Base-by-base conservation (phyloP, 345 rosid genomes). In the Citrus inodora region DNA sequence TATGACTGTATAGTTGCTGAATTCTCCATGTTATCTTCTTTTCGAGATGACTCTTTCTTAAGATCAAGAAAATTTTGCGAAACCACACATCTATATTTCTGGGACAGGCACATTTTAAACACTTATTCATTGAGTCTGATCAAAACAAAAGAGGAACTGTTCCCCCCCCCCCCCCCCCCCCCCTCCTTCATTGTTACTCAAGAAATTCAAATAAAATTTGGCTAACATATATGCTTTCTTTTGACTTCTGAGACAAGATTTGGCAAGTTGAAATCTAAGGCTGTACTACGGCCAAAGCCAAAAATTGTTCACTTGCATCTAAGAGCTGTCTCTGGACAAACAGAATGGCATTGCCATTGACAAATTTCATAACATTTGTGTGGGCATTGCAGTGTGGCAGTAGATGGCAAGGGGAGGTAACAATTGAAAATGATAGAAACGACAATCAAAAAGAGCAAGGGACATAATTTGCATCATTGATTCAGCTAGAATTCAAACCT, bases 401-500 rank as follows among this genome's bases (percentile, higher is more conserved):
- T 40, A 37, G 32, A 59, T 17, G 51, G 68, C 55, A 61, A 40
- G 68, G 17, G 2, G 21, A 7, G 30, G 30, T 28, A 32, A 48
- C 27, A 56, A 55, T 51, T 65, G 58, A 38, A 35, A 67, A 55
- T 38, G 53, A 42, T 40, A 17, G 21, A 27, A 33, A 24, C 22
- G 25, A 46, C 46, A 37, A 4, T 4, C 42, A 35, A 25, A 9
- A n/a, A 30, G 7, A 62, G 74, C n/a, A 35, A 24, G 24, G 4
- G 27, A 51, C 33, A 22, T 2, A 30, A 70, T 71, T 24, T 64
- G 11, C 4, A 17, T 33, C 19, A 33, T 16, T 53, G 70, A 67
- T 67, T 68, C 72, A 51, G 37, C 60, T 22, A 77, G 40, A 33
- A 68, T 74, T 74, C 77, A 64, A 69, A 96, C 98, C 99, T 94